These are phyloP conservation scores for Nannochloropsis granulata DNA, from an alignment of 108 stramenopile species.

Conservation along the genomic window DNA sequence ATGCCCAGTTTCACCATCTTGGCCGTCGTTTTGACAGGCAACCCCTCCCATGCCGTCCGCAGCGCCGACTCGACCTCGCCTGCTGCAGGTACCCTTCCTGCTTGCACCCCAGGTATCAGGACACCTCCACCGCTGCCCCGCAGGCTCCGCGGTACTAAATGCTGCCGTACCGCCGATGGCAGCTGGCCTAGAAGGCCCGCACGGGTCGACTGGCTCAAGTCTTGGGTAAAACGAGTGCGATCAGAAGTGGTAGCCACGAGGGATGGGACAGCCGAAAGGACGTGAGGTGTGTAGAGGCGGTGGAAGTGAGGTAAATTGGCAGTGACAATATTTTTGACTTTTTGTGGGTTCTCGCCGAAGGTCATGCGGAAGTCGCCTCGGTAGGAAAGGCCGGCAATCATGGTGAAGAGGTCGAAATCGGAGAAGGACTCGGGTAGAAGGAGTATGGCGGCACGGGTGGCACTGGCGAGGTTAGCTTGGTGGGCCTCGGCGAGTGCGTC, in stretches of 20 bases:
- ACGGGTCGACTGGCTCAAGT: neutral
- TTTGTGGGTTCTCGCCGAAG: conserved; percentile 38
- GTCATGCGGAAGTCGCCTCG: conserved; percentile 38
- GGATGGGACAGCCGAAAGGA: neutral
- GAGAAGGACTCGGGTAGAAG: conserved; percentile 32
- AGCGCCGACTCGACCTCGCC: neutral
- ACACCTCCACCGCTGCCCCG: neutral
- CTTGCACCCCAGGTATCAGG: neutral
- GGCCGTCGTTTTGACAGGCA: neutral
- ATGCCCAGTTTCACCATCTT: neutral
- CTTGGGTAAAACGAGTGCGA: neutral
- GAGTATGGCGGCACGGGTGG: conserved; percentile 19
- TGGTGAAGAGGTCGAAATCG: conserved; percentile 25
- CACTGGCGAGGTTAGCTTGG: conserved; percentile 5
- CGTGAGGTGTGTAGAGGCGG: conserved; percentile 17
- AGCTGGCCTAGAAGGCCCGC: neutral
- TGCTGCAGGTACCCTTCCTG: neutral
- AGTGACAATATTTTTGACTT: conserved; percentile 36
- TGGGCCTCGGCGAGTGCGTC: neutral
- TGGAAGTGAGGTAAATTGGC: conserved; percentile 21
- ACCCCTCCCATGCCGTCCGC: neutral
- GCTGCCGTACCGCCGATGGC: neutral
- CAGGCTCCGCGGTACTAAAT: neutral
- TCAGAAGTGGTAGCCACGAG: neutral
- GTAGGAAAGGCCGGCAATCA: conserved; percentile 38